phyloP scores from a whole-genome alignment of 1,284 basidiomycete species.

The Limonomyces culmigenus region DNA sequence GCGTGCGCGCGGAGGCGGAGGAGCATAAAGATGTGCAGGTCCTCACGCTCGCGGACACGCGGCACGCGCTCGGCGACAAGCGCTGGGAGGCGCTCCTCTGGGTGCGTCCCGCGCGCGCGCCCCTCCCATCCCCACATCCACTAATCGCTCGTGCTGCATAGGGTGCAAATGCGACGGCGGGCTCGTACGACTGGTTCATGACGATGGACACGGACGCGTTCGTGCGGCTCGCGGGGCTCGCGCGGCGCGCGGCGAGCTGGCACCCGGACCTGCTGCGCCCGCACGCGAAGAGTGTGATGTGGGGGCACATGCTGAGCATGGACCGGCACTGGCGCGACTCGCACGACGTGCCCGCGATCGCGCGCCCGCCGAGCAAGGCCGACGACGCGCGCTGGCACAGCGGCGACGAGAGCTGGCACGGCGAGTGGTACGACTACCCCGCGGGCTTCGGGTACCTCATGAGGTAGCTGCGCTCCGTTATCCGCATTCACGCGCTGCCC shows the following conservation, averaged over 20 bases:
- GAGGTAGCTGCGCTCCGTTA: neutral
- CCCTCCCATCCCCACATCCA: neutral
- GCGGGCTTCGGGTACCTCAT: neutral
- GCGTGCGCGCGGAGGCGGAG: neutral
- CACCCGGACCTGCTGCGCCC: neutral
- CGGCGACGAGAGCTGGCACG: neutral
- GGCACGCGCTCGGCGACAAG: neutral
- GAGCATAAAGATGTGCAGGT: neutral
- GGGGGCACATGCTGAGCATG: neutral
- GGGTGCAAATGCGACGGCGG: slow-evolving; percentile 8
- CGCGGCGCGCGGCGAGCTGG: too few relatives aligned
- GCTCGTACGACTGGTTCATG: slow-evolving; percentile 12
- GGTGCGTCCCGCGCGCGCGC: neutral
- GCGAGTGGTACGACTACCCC: neutral
- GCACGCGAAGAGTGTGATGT: neutral
- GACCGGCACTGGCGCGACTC: neutral
- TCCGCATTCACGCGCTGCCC: neutral
- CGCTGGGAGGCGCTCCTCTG: neutral
- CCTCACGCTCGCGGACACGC: neutral
- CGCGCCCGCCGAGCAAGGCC: too few relatives aligned
- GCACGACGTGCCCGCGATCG: too few relatives aligned
- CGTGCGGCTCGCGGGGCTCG: neutral
- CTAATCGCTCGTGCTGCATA: slow-evolving; percentile 6
- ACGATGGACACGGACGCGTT: slow-evolving; percentile 4
- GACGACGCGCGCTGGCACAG: neutral